Conservation (phyloP, 1,284 basidiomycete genomes). For the Xerocomus minutiporus region DNA sequence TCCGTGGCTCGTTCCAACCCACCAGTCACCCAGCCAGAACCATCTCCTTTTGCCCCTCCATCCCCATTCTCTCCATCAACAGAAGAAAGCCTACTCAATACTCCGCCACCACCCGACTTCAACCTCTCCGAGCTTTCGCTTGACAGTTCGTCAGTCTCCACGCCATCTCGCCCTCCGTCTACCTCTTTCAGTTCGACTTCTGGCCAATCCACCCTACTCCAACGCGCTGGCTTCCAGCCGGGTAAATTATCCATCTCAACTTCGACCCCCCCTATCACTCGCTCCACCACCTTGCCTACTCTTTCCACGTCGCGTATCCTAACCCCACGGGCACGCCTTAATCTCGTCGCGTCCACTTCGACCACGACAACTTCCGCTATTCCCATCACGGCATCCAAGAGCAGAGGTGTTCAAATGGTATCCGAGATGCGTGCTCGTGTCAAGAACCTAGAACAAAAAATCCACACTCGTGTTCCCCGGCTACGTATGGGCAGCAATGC, state of each 20-base stretch:
- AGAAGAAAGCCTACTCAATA: conserved; percentile 49
- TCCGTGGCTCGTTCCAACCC: conserved; percentile 37
- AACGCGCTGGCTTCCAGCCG: conserved; percentile 47
- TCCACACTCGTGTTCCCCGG: conserved; percentile 77
- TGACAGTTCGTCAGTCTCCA: conserved; percentile 34
- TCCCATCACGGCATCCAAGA: conserved; percentile 53
- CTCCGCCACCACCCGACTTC: conserved; percentile 55
- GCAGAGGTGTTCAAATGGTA: conserved; percentile 82
- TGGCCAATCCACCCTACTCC: conserved; percentile 47
- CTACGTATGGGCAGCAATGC: conserved; percentile 72
- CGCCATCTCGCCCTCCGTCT: conserved; percentile 34
- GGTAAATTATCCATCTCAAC: conserved; percentile 40
- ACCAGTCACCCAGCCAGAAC: conserved; percentile 22
- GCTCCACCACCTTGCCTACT: conserved; percentile 56
- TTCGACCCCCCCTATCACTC: conserved; percentile 44
- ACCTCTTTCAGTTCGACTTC: conserved; percentile 36
- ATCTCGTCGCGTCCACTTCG: conserved; percentile 40
- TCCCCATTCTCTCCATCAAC: conserved; percentile 24
- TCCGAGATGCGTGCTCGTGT: conserved; percentile 82
- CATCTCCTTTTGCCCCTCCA: conserved; percentile 23
- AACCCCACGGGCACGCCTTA: conserved; percentile 46
- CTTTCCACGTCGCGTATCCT: conserved; percentile 44
- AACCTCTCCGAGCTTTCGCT: conserved; percentile 55
- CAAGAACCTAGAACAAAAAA: conserved; percentile 74
- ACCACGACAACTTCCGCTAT: conserved; percentile 31